These are phyloP conservation scores for Lipomyces chichibuensis DNA, from an alignment of 805 yeast genomes.

Conservation along the genomic window DNA sequence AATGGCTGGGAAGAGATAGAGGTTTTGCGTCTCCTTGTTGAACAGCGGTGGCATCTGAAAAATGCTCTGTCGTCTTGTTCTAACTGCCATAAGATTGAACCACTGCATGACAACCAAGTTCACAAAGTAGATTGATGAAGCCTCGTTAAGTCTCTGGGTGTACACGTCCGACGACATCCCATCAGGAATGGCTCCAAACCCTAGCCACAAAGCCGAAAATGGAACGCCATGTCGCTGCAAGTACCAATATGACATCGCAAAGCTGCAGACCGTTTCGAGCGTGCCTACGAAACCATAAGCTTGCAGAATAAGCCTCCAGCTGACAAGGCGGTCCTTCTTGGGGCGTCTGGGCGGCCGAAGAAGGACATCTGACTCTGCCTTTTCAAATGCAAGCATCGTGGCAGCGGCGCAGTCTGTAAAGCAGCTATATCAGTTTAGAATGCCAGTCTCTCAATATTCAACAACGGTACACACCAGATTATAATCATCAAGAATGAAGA, in stretches of 20 bases:
- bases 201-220: not conserved
- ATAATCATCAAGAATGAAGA: no score
- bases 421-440: slow-evolving; percentile 36
- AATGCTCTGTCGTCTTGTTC: slow-evolving; percentile 50
- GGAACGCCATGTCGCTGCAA: not conserved
- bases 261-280: not conserved
- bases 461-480: slow-evolving; percentile 23
- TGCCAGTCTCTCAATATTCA: not conserved
- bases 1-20: slow-evolving; percentile 44
- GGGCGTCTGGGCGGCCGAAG: not conserved
- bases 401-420: slow-evolving; percentile 55
- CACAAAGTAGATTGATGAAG: slow-evolving; percentile 50
- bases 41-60: slow-evolving; percentile 50
- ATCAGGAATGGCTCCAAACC: not conserved
- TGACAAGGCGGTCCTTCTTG: not conserved
- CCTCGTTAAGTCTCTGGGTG: not conserved
- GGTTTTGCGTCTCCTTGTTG: slow-evolving; percentile 41
- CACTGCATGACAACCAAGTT: slow-evolving; percentile 54
- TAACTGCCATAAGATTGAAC: slow-evolving; percentile 51
- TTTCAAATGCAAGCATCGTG: slow-evolving; percentile 41
- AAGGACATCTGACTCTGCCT: not conserved
- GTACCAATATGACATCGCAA: not conserved
- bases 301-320: not conserved
- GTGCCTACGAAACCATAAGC: not conserved
- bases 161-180: not conserved